Conservation (phyloP, 192 early-diverging fungal species). For the Rhizoclosmatium sp. region DNA sequence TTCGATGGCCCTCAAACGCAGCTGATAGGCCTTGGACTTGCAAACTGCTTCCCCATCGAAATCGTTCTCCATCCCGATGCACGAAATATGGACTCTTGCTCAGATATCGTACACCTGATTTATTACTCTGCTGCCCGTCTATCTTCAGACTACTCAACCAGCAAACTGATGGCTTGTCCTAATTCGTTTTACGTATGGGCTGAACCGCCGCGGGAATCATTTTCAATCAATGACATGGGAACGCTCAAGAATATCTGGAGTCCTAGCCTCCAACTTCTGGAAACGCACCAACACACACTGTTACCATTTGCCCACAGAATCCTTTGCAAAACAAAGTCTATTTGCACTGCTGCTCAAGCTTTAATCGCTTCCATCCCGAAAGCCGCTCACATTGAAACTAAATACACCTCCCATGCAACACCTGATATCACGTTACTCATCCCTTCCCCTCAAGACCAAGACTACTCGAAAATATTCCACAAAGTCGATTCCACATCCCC, state of each 20-base stretch:
- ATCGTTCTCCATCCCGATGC: neutral
- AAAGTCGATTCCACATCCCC: too few relatives aligned
- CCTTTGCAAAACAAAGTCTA: neutral
- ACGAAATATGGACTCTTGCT: neutral
- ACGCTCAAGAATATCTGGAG: neutral
- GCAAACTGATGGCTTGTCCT: neutral
- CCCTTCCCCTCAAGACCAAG: too few relatives aligned
- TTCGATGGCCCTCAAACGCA: neutral
- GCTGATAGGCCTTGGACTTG: neutral
- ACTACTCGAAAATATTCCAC: too few relatives aligned
- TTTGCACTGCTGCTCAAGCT: neutral
- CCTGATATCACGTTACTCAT: too few relatives aligned
- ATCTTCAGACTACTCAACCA: neutral
- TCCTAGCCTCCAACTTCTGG: neutral
- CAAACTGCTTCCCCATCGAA: conserved; percentile 5
- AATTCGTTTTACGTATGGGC: neutral
- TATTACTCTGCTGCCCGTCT: neutral
- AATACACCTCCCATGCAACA: too few relatives aligned
- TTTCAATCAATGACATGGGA: neutral
- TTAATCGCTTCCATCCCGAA: too few relatives aligned
- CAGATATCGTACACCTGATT: neutral
- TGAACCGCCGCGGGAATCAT: neutral
- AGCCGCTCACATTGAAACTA: too few relatives aligned
- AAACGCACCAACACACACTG: neutral
- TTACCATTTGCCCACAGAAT: neutral